phyloP scores from a whole-genome alignment of 1,284 basidiomycete genomes.

The Coniferiporia weirii region DNA sequence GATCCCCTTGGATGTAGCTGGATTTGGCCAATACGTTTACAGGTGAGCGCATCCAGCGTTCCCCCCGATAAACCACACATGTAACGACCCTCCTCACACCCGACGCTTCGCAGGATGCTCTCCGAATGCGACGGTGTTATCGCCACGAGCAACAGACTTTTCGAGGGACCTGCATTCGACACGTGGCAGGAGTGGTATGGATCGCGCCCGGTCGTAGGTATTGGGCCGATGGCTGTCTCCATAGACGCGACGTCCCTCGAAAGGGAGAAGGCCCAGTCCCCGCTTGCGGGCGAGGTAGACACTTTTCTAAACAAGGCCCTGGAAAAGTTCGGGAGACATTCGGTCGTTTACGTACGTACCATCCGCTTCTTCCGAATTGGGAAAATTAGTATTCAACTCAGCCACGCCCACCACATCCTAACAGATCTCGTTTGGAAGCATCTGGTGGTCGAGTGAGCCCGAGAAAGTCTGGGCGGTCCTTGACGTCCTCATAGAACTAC shows the following conservation, averaged over 20 bases:
- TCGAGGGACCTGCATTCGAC: slow-evolving; percentile 2
- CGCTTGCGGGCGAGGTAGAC: background rate
- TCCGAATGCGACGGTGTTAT: slow-evolving; percentile 11
- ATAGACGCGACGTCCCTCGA: background rate
- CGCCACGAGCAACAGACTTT: background rate
- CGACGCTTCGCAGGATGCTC: background rate
- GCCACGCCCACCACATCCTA: background rate
- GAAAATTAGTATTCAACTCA: too few species aligned
- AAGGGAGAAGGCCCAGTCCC: background rate
- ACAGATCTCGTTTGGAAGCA: slow-evolving; percentile 19
- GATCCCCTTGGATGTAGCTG: background rate
- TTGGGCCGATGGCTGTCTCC: slow-evolving; percentile 1
- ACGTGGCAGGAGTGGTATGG: slow-evolving; percentile 8
- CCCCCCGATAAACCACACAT: background rate
- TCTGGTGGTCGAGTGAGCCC: slow-evolving; percentile 13
- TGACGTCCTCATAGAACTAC: slow-evolving; percentile 12
- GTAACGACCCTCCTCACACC: background rate
- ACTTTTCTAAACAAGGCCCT: slow-evolving; percentile 7
- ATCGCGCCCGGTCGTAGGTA: background rate
- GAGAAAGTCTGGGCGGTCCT: slow-evolving; percentile 17
- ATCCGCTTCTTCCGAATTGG: background rate
- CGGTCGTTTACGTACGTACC: slow-evolving; percentile 14
- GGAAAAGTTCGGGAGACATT: slow-evolving; percentile 10
- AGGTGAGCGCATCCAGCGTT: background rate
- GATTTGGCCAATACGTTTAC: background rate